These are phyloP conservation scores for Kalanchoe fedtschenkoi DNA, from an alignment of 164 flowering plant species.

Conservation along the genomic window DNA sequence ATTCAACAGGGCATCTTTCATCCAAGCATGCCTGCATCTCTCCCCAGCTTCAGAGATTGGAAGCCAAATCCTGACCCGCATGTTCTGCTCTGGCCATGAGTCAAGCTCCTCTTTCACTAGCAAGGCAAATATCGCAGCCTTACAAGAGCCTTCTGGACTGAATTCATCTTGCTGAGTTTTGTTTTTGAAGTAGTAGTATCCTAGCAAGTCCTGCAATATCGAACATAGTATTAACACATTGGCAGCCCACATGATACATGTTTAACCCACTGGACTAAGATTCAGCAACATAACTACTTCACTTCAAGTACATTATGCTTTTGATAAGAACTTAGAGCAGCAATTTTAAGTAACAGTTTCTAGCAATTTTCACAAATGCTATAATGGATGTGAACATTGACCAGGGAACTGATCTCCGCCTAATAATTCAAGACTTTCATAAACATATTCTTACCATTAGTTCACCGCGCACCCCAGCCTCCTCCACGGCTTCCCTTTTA, in stretches of 20 bases:
- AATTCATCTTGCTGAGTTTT: slow-evolving; percentile 60
- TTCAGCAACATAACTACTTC: neutral
- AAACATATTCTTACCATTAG: slow-evolving; percentile 35
- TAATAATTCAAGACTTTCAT: neutral
- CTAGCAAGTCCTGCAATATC: slow-evolving; percentile 34
- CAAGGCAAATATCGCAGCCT: slow-evolving; percentile 62
- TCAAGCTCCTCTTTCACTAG: slow-evolving; percentile 52
- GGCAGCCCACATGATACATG: neutral
- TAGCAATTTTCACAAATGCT: neutral
- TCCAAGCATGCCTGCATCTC: slow-evolving; percentile 54
- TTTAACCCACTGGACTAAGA: neutral
- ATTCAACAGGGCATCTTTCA: slow-evolving; percentile 43
- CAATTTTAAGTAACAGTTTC: slow-evolving; percentile 2
- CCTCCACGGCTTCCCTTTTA: slow-evolving; percentile 76
- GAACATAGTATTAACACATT: neutral
- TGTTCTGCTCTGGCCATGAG: slow-evolving; percentile 62
- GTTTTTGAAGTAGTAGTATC: slow-evolving; percentile 52
- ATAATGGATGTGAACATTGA: neutral
- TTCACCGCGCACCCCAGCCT: slow-evolving; percentile 87
- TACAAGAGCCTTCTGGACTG: slow-evolving; percentile 56
- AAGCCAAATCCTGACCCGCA: slow-evolving; percentile 48
- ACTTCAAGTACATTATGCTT: neutral
- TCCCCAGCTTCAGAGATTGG: slow-evolving; percentile 42
- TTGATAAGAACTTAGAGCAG: slow-evolving; percentile 1
- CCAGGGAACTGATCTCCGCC: neutral